Conservation (phyloP, 2,329 filamentous ascomycete species). For the Gremmenia infestans region DNA sequence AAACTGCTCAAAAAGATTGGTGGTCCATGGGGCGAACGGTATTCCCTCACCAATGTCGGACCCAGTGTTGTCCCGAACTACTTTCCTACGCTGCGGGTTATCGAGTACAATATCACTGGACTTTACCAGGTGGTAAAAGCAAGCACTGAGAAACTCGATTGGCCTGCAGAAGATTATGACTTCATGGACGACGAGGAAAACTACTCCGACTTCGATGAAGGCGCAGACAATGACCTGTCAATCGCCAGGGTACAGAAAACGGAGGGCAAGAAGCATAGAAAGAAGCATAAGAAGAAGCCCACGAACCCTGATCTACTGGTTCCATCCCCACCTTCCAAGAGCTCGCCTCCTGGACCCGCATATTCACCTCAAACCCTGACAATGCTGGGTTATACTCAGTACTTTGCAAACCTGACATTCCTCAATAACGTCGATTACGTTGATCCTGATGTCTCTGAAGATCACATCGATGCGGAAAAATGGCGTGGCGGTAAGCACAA, state of each 20-base stretch:
- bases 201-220: neutral
- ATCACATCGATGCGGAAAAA: slow-evolving; percentile 35
- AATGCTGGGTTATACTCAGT: slow-evolving; percentile 78
- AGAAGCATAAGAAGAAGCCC: slow-evolving; percentile 42
- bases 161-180: slow-evolving; percentile 12
- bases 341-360: slow-evolving; percentile 74
- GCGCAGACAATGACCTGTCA: slow-evolving; percentile 12
- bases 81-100: slow-evolving; percentile 82
- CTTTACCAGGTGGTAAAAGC: slow-evolving; percentile 16
- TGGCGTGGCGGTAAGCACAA: slow-evolving; percentile 63
- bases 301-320: slow-evolving; percentile 57
- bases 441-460: slow-evolving; percentile 10
- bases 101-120: slow-evolving; percentile 81
- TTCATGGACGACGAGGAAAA: neutral
- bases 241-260: slow-evolving; percentile 36
- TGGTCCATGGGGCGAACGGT: slow-evolving; percentile 79
- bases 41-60: slow-evolving; percentile 72
- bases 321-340: slow-evolving; percentile 68
- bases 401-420: slow-evolving; percentile 87
- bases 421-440: slow-evolving; percentile 70
- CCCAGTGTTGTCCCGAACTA: slow-evolving; percentile 92
- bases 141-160: slow-evolving; percentile 12
- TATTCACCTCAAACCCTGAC: slow-evolving; percentile 83
- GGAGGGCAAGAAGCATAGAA: slow-evolving; percentile 37
- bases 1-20: slow-evolving; percentile 64